Evolutionary conservation across 2,329 filamentous ascomycete genomes (phyloP).

Genomic region (Phaeophleospora eucalypticola): DNA sequence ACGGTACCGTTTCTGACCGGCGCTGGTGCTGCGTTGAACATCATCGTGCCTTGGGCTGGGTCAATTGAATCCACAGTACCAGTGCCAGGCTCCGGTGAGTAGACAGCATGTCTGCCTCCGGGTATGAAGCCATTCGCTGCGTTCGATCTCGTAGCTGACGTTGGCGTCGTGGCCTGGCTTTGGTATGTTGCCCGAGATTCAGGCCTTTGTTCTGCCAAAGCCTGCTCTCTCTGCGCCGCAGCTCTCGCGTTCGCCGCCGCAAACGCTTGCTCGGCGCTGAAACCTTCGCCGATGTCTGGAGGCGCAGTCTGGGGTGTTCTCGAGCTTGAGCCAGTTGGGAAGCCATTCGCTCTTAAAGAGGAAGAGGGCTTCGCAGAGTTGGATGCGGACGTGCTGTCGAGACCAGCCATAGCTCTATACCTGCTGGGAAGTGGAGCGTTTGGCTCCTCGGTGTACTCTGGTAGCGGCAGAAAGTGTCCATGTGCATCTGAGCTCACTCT

Average conservation of each 20-base stretch:
- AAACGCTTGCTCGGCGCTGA: constrained; percentile 27
- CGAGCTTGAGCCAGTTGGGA: neutral
- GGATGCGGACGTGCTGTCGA: constrained; percentile 27
- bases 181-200: constrained; percentile 5
- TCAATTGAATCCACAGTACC: constrained; percentile 11
- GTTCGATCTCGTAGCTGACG: neutral
- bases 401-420: constrained; percentile 34
- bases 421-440: constrained; percentile 36
- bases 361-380: constrained; percentile 16
- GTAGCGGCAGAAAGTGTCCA: constrained; percentile 77
- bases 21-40: constrained; percentile 3
- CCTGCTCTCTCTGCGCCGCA: neutral
- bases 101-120: neutral
- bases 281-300: constrained; percentile 20
- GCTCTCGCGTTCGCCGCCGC: constrained; percentile 12
- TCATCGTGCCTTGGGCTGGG: constrained; percentile 2
- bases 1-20: constrained; percentile 9
- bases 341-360: constrained; percentile 13
- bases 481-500: constrained; percentile 56
- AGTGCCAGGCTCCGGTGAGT: neutral
- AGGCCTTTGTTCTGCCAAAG: constrained; percentile 2
- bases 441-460: constrained; percentile 66
- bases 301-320: constrained; percentile 23
- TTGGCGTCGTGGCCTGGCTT: constrained; percentile 2
- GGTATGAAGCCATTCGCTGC: neutral